These are phyloP conservation scores for Hanseniaspora gamundiae DNA, from an alignment of 1,139 yeast genomes.

Conservation along the genomic window DNA sequence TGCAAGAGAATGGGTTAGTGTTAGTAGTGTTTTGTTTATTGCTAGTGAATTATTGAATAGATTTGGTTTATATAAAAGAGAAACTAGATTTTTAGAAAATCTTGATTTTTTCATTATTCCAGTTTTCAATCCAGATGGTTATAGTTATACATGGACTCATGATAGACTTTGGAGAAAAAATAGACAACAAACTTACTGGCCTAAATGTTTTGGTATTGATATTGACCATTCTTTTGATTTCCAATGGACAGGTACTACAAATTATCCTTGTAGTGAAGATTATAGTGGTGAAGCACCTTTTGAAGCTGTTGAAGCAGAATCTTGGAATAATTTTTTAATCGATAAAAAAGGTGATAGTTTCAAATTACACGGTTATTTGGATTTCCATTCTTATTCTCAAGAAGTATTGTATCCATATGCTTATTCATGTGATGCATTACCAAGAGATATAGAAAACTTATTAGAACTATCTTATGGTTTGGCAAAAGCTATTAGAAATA, in stretches of 20 bases:
- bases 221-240: constrained; percentile 75
- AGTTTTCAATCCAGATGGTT: constrained; percentile 84
- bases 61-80: constrained; percentile 32
- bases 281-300: constrained; percentile 69
- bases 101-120: constrained; percentile 72
- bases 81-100: constrained; percentile 30
- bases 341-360: constrained; percentile 39
- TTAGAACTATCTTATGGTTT: constrained; percentile 73
- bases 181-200: constrained; percentile 59
- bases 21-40: constrained; percentile 54
- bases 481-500: constrained; percentile 55
- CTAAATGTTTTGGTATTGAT: constrained; percentile 70
- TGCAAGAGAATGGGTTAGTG: constrained; percentile 85
- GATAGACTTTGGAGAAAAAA: constrained; percentile 87
- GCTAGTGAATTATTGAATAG: constrained; percentile 43
- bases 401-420: constrained; percentile 78
- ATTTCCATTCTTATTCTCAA: constrained; percentile 76
- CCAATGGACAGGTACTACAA: constrained; percentile 56
- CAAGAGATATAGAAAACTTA: constrained; percentile 71
- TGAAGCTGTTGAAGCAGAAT: constrained; percentile 61
- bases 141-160: constrained; percentile 64
- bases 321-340: constrained; percentile 55
- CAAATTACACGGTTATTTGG: constrained; percentile 62
- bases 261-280: constrained; percentile 67
- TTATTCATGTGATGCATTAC: constrained; percentile 57